Conservation (phyloP, 352 stramenopile species). For the Phytophthora capsici region DNA sequence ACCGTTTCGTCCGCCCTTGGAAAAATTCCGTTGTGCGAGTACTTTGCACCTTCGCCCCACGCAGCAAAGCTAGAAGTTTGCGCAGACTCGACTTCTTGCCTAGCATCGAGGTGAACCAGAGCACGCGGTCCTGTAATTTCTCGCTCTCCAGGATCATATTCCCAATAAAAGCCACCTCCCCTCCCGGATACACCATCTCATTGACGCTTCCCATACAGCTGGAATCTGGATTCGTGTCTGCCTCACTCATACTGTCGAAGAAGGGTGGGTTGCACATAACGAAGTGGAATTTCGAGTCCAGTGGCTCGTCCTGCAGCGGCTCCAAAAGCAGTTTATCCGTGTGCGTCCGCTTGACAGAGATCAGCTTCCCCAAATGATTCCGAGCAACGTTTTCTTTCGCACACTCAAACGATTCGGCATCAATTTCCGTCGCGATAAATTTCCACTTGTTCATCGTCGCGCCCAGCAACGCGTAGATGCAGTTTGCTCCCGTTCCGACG, state of each 20-base stretch:
- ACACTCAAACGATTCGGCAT: slow-evolving; percentile 81
- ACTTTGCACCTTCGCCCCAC: slow-evolving; percentile 66
- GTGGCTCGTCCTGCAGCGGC: slow-evolving; percentile 42
- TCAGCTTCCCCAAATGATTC: slow-evolving; percentile 84
- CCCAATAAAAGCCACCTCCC: slow-evolving; percentile 94
- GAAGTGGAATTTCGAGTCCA: slow-evolving; percentile 79
- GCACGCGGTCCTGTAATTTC: slow-evolving; percentile 67
- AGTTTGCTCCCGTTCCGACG: slow-evolving; percentile 95
- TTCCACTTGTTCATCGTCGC: slow-evolving; percentile 86
- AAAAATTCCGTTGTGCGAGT: slow-evolving; percentile 94
- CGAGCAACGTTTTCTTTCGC: slow-evolving; percentile 87
- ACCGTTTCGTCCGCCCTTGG: slow-evolving; percentile 93
- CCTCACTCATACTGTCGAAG: slow-evolving; percentile 85
- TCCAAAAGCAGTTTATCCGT: slow-evolving; percentile 58
- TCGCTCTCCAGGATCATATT: slow-evolving; percentile 94
- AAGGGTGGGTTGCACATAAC: slow-evolving; percentile 98
- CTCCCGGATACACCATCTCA: slow-evolving; percentile 91
- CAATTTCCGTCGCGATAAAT: slow-evolving; percentile 96
- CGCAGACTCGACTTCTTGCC: slow-evolving; percentile 93
- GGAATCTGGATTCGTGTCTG: slow-evolving; percentile 77
- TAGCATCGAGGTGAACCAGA: slow-evolving; percentile 96
- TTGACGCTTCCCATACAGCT: slow-evolving; percentile 74
- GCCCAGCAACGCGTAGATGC: slow-evolving; percentile 96
- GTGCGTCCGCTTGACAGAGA: slow-evolving; percentile 56
- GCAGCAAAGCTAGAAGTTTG: slow-evolving; percentile 87